Evolutionary conservation across 2,329 filamentous ascomycete species (phyloP).

Genomic region (Fusarium drepaniforme): DNA sequence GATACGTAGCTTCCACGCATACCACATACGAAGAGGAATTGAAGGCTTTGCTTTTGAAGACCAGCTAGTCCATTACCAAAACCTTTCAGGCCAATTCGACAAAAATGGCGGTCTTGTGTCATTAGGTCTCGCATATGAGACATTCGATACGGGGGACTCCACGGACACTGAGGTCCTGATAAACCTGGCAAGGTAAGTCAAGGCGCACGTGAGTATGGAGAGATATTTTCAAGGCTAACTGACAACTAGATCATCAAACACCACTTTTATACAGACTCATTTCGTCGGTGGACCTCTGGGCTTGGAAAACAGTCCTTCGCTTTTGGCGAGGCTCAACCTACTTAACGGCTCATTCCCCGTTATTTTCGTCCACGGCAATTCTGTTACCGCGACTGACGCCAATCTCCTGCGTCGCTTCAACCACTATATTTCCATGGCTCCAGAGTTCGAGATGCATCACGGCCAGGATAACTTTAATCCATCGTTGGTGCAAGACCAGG

Average conservation of each 20-base stretch:
- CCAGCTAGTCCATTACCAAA: background rate
- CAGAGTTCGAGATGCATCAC: background rate
- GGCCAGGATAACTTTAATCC: background rate
- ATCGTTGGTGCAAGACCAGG: constrained; percentile 57
- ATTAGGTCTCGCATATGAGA: background rate
- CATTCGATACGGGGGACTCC: background rate
- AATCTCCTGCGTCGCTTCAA: background rate
- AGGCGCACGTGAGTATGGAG: background rate
- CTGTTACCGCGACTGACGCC: background rate
- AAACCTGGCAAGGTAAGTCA: background rate
- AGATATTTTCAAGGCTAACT: background rate
- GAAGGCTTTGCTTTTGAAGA: background rate
- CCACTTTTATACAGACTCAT: background rate
- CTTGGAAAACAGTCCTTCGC: background rate
- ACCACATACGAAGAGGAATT: background rate
- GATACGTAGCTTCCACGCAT: background rate
- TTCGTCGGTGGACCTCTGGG: background rate
- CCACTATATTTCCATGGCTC: background rate
- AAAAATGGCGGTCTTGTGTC: background rate
- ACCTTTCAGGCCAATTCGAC: background rate
- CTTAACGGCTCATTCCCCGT: background rate
- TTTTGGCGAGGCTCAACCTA: background rate
- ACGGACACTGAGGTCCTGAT: background rate
- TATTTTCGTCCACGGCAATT: background rate
- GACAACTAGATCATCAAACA: background rate